Base-by-base conservation (phyloP, 768 basidiomycete species). In the Megacollybia marginata region DNA sequence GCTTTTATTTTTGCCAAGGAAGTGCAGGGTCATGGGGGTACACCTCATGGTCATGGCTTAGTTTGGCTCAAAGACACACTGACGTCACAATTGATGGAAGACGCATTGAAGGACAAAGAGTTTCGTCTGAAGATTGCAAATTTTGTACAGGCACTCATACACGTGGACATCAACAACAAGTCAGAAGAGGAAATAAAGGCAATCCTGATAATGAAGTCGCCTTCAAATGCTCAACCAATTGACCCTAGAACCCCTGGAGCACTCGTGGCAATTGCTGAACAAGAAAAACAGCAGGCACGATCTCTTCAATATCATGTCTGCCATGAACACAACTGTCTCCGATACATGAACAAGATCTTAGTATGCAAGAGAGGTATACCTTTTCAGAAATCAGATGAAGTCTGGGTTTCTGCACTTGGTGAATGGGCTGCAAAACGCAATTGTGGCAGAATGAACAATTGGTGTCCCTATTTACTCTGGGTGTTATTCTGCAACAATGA, bases 11-110 rank as follows among this genome's bases (percentile, higher is more conserved):
- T 66, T 9, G 52, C 45, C 0, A 57, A 69, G 0, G 72, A 77
- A 52, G 59, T 67, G 0, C 75, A 77, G 54, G 70, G 68, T 0
- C 54, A 67, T 1, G n/a, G n/a, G n/a, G 73, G 73, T 0, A 69
- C 63, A 0, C 57, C 76, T 2, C 75, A 73, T 53, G 48, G 69
- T 0, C 72, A 74, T 50, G 58, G 71, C 13, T 49, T 75, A 1
- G 5, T 74, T 0, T 75, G 69, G 71, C 46, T 72, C 2, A 28
- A 56, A 11, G 54, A 64, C 16, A 54, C 63, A 1, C 72, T 70
- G 2, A 54, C 54, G 0, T 16, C 60, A 0, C 15, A 47, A 0
- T 51, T 57, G 2, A 62, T 67, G 55, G 45, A 48, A 10, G 44
- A 40, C 7, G 48, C 50, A 11, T 49, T 74, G 5, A 35, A 55